Evolutionary conservation across 768 basidiomycete species (phyloP).

Genomic region (Amanita brunnescens): DNA sequence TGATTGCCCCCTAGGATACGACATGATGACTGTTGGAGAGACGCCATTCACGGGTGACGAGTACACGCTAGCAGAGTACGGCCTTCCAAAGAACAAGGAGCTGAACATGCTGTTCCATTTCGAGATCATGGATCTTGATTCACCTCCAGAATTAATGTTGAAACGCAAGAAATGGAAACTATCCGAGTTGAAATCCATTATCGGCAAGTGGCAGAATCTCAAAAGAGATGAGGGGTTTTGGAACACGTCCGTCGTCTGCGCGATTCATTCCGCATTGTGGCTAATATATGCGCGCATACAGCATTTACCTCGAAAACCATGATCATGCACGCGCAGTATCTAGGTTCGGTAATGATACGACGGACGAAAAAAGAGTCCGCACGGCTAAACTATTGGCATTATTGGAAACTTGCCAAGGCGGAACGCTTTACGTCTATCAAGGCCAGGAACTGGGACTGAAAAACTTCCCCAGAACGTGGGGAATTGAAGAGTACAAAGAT

Average conservation of each 20-base stretch:
- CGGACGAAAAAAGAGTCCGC: conserved; percentile 40
- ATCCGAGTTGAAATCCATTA: conserved; percentile 38
- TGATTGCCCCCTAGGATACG: conserved; percentile 28
- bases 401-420: conserved; percentile 50
- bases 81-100: conserved; percentile 48
- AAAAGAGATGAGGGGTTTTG: conserved; percentile 54
- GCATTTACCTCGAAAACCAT: conserved; percentile 65
- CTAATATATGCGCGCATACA: conserved; percentile 13
- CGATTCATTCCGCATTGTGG: conserved; percentile 6
- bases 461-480: conserved; percentile 57
- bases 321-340: conserved; percentile 59
- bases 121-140: conserved; percentile 53
- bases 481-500: conserved; percentile 67
- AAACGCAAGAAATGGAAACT: conserved; percentile 41
- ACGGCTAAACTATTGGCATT: conserved; percentile 61
- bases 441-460: conserved; percentile 66
- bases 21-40: conserved; percentile 61
- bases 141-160: conserved; percentile 31
- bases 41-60: conserved; percentile 50
- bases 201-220: conserved; percentile 48
- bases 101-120: conserved; percentile 62
- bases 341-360: conserved; percentile 54
- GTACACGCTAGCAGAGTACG: conserved; percentile 43
- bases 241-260: conserved; percentile 42
- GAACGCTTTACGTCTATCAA: conserved; percentile 68